phyloP scores from a whole-genome alignment of 148 eudicot species.

The Polygonum maritimum region DNA sequence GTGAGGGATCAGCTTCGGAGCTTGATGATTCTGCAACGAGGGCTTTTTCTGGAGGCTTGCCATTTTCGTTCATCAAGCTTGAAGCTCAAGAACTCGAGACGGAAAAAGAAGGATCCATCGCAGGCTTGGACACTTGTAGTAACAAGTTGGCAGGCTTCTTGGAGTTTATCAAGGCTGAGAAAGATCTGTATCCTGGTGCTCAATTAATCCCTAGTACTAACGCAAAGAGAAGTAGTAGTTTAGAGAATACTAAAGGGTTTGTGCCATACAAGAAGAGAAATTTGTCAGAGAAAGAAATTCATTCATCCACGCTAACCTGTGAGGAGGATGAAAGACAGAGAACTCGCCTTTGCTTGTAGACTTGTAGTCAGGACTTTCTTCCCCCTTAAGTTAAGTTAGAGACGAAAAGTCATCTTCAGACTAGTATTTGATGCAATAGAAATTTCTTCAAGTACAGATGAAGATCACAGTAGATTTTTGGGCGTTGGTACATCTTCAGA shows the following conservation, averaged over 20 bases:
- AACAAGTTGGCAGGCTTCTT: slow-evolving; percentile 12
- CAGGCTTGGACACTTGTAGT: slow-evolving; percentile 19
- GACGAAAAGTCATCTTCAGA: neutral
- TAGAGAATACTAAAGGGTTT: slow-evolving; percentile 44
- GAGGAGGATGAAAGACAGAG: slow-evolving; percentile 1
- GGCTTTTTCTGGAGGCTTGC: slow-evolving; percentile 28
- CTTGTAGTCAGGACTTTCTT: slow-evolving; percentile 28
- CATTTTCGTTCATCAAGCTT: slow-evolving; percentile 18
- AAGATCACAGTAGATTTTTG: too few species aligned
- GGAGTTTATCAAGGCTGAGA: slow-evolving; percentile 11
- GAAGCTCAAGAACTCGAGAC: slow-evolving; percentile 21
- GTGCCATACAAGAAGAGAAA: slow-evolving; percentile 86
- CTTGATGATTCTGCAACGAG: neutral
- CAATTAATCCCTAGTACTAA: neutral
- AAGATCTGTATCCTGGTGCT: neutral
- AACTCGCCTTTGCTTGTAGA: slow-evolving; percentile 1
- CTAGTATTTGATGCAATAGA: neutral
- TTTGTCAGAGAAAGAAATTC: neutral
- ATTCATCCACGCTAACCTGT: slow-evolving; percentile 23
- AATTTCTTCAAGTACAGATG: neutral
- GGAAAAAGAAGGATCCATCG: slow-evolving; percentile 34
- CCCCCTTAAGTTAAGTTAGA: slow-evolving; percentile 41
- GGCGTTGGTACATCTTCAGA: too few species aligned
- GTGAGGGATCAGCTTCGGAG: neutral
- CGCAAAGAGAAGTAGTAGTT: neutral